phyloP scores from a whole-genome alignment of 2,329 filamentous ascomycete species.

The Fonsecaea monophora region DNA sequence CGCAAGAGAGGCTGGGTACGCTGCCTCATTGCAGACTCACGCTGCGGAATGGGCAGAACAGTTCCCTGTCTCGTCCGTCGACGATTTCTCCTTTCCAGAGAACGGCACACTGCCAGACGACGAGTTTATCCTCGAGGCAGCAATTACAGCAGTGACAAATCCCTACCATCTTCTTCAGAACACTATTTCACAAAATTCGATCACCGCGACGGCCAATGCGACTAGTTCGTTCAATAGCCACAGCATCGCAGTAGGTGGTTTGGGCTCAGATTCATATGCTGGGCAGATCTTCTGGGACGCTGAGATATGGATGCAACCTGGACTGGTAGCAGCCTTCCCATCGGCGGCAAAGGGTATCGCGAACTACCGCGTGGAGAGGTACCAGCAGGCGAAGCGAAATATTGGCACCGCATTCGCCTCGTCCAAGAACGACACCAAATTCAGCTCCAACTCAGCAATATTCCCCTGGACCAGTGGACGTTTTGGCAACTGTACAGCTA shows the following conservation, averaged over 20 bases:
- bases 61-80: conserved; percentile 67
- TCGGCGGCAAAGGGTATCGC: conserved; percentile 67
- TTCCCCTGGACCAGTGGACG: conserved; percentile 73
- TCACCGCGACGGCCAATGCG: conserved; percentile 54
- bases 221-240: conserved; percentile 60
- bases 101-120: conserved; percentile 66
- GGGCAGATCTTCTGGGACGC: conserved; percentile 72
- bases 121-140: conserved; percentile 61
- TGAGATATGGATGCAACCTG: conserved; percentile 73
- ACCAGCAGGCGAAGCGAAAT: conserved; percentile 66
- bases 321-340: conserved; percentile 68
- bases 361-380: conserved; percentile 67
- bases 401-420: conserved; percentile 61
- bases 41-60: conserved; percentile 67
- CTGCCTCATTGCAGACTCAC: conserved; percentile 63
- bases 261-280: conserved; percentile 71
- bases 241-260: conserved; percentile 71
- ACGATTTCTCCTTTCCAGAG: conserved; percentile 64
- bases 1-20: conserved; percentile 62
- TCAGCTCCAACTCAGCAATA: conserved; percentile 64
- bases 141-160: conserved; percentile 57
- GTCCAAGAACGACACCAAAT: conserved; percentile 66
- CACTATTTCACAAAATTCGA: conserved; percentile 61
- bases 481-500: conserved; percentile 71
- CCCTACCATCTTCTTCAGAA: conserved; percentile 58